phyloP scores from a whole-genome alignment of 345 rosid genomes.

The Citrus maxima region DNA sequence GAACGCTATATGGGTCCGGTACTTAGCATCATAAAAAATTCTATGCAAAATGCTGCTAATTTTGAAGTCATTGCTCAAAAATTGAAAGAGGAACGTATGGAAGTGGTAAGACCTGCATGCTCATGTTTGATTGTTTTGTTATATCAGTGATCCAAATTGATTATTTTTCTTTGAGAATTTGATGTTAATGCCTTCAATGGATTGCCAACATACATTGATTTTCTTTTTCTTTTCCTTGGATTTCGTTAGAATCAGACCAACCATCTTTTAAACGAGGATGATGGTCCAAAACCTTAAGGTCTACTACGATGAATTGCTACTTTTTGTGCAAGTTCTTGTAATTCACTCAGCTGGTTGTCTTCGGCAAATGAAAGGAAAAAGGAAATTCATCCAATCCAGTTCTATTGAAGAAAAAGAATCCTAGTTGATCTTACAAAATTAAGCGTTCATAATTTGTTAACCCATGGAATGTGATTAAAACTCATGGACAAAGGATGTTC shows the following conservation, averaged over 20 bases:
- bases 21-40: conserved; percentile 56
- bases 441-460: neutral
- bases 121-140: neutral
- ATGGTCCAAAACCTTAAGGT: neutral
- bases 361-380: neutral
- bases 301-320: neutral
- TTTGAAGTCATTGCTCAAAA: conserved; percentile 63
- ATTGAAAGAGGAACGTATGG: conserved; percentile 34
- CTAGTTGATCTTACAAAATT: neutral
- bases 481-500: neutral
- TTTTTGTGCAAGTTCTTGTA: neutral
- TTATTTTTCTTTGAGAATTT: neutral
- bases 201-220: neutral
- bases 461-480: neutral
- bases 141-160: neutral
- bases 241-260: neutral
- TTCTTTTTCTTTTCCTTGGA: neutral
- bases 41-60: conserved; percentile 63
- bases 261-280: neutral
- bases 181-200: neutral
- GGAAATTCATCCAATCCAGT: neutral
- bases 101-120: conserved; percentile 40
- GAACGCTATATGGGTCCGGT: conserved; percentile 62
- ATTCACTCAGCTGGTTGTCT: neutral
- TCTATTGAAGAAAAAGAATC: neutral